Evolutionary conservation across 129 eudicot genomes (phyloP).

Genomic region (Silybum marianum): DNA sequence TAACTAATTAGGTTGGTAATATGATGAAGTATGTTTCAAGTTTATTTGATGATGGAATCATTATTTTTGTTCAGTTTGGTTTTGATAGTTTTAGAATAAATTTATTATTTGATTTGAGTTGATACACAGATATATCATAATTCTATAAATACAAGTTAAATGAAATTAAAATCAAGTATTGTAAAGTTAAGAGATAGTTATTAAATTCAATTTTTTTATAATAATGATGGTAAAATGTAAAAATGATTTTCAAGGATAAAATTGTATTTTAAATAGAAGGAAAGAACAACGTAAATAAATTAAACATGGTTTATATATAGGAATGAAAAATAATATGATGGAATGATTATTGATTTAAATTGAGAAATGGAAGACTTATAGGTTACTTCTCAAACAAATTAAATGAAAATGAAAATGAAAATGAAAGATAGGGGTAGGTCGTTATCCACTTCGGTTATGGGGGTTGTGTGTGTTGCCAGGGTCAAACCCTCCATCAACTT

Average conservation of each 20-base stretch:
- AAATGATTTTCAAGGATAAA: neutral
- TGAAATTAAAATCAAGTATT: neutral
- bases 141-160: neutral
- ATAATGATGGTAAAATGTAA: neutral
- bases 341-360: neutral
- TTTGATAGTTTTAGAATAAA: neutral
- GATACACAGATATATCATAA: neutral
- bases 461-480: slow-evolving; percentile 17
- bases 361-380: neutral
- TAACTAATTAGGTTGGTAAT: neutral
- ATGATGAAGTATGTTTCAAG: neutral
- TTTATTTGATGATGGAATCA: neutral
- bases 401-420: too few relatives aligned
- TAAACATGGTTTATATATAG: neutral
- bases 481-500: slow-evolving; percentile 32
- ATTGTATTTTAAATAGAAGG: neutral
- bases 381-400: neutral
- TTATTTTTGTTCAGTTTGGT: neutral
- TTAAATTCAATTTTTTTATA: too few relatives aligned
- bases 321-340: neutral
- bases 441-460: neutral
- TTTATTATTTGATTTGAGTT: neutral
- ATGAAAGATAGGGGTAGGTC: neutral
- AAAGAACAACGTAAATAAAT: neutral
- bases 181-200: too few relatives aligned